phyloP scores from a whole-genome alignment of 1,284 basidiomycete genomes.

The Meripilus lineatus region DNA sequence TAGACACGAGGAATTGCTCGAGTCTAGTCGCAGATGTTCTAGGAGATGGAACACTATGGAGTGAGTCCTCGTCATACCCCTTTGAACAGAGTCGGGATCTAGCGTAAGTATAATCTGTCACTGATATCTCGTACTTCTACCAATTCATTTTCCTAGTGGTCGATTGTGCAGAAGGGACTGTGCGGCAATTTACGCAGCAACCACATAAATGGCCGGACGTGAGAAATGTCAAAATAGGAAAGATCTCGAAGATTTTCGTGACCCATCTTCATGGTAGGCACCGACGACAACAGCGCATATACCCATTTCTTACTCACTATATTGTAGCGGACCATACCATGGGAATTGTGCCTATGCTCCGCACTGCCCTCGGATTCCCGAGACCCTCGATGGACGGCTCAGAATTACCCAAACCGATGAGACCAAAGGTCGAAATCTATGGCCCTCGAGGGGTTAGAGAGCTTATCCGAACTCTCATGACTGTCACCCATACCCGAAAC shows the following conservation, averaged over 20 bases:
- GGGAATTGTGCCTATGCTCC: conserved; percentile 73
- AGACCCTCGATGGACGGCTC: conserved; percentile 17
- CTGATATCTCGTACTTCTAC: neutral
- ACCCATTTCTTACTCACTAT: neutral
- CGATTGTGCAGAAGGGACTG: conserved; percentile 85
- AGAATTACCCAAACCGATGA: conserved; percentile 11
- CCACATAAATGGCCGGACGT: conserved; percentile 18
- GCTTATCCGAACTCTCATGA: conserved; percentile 71
- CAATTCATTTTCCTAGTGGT: conserved; percentile 50
- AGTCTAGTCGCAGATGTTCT: conserved; percentile 57
- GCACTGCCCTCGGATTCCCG: conserved; percentile 51
- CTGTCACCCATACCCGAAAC: conserved; percentile 64
- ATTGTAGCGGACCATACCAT: conserved; percentile 75
- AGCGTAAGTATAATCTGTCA: too few relatives aligned
- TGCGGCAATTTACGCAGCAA: conserved; percentile 45
- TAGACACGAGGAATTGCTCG: conserved; percentile 64
- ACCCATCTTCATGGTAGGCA: conserved; percentile 91
- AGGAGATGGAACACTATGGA: conserved; percentile 57
- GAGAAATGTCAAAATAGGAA: conserved; percentile 42
- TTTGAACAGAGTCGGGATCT: too few relatives aligned
- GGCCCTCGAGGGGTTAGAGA: conserved; percentile 80
- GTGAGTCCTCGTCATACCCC: too few relatives aligned
- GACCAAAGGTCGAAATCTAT: conserved; percentile 69
- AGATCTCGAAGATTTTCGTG: conserved; percentile 74
- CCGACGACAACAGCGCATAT: conserved; percentile 1